Conservation (phyloP, 495 filamentous ascomycete species). For the Achaetomiella virescens region DNA sequence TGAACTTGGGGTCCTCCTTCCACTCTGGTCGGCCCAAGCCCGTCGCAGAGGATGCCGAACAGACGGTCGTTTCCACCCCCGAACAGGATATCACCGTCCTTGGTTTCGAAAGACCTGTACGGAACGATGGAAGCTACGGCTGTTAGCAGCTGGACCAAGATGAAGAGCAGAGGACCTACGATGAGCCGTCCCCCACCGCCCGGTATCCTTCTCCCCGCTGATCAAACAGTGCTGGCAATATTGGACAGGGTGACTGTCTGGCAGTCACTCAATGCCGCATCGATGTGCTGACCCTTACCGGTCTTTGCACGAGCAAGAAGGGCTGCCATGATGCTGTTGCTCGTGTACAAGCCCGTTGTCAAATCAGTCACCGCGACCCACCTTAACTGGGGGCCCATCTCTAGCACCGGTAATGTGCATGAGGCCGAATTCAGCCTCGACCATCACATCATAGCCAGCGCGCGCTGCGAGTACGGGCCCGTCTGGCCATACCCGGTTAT, state of each 20-base stretch:
- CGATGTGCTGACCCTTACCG: conserved; percentile 77
- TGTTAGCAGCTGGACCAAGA: conserved; percentile 14
- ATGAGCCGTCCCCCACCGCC: conserved; percentile 93
- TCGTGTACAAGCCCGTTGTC: conserved; percentile 95
- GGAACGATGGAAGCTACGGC: conserved; percentile 83
- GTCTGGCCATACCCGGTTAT: conserved; percentile 77
- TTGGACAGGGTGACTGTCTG: conserved; percentile 91
- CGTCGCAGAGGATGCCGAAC: conserved; percentile 79
- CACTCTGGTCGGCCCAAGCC: conserved; percentile 71
- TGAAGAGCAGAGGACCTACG: conserved; percentile 48
- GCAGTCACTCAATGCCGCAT: conserved; percentile 84
- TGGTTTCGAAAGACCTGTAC: conserved; percentile 87
- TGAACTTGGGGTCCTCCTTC: conserved; percentile 67
- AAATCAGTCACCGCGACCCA: conserved; percentile 96
- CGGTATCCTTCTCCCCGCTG: conserved; percentile 78
- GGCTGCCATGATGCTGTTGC: conserved; percentile 93
- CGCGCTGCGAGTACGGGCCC: conserved; percentile 81
- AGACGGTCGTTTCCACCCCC: conserved; percentile 92
- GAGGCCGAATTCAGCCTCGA: conserved; percentile 93
- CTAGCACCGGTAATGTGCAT: conserved; percentile 95
- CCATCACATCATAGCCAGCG: conserved; percentile 98
- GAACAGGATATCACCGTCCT: conserved; percentile 83
- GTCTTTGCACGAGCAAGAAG: conserved; percentile 58
- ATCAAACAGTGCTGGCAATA: conserved; percentile 86
- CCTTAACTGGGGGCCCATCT: conserved; percentile 91